Evolutionary conservation across 495 filamentous ascomycete genomes (phyloP).

Genomic region (Parathielavia hyrcaniae): DNA sequence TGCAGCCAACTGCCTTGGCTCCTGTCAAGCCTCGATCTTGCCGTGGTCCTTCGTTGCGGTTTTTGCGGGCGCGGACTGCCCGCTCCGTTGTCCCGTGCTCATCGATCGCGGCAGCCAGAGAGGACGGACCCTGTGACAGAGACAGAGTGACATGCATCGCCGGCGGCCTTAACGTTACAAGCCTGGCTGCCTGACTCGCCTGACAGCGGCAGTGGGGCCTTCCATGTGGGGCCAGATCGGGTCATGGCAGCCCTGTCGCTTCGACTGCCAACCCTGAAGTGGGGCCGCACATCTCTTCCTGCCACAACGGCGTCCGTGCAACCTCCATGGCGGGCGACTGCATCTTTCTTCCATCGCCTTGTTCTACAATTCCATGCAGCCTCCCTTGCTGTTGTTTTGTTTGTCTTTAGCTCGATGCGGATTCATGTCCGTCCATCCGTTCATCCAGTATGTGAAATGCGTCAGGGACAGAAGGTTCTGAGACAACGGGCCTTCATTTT

Average conservation of each 20-base stretch:
- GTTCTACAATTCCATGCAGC: too few relatives aligned
- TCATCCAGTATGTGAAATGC: too few relatives aligned
- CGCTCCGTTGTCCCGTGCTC: slow-evolving; percentile 4
- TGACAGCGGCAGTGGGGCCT: too few relatives aligned
- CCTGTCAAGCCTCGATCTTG: slow-evolving; percentile 11
- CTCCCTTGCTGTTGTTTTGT: not conserved
- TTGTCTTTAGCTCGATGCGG: not conserved
- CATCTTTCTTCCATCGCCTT: too few relatives aligned
- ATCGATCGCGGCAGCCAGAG: slow-evolving; percentile 4
- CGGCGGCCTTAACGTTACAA: too few relatives aligned
- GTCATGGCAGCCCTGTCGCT: not conserved
- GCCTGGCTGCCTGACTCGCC: not conserved
- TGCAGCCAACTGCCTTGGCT: slow-evolving; percentile 1
- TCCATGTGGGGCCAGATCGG: slow-evolving; percentile 4
- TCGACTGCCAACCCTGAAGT: too few relatives aligned
- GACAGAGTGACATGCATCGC: too few relatives aligned
- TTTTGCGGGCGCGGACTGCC: slow-evolving; percentile 5
- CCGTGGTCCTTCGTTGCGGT: not conserved
- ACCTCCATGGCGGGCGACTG: too few relatives aligned
- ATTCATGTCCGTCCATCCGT: too few relatives aligned
- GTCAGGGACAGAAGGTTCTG: too few relatives aligned
- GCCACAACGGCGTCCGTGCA: too few relatives aligned
- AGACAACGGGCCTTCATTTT: not conserved
- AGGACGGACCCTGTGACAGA: not conserved
- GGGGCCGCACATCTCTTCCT: too few relatives aligned